These are phyloP conservation scores for Hypoxylon sp. DNA, from an alignment of 2,329 filamentous ascomycete species.

Conservation along the genomic window DNA sequence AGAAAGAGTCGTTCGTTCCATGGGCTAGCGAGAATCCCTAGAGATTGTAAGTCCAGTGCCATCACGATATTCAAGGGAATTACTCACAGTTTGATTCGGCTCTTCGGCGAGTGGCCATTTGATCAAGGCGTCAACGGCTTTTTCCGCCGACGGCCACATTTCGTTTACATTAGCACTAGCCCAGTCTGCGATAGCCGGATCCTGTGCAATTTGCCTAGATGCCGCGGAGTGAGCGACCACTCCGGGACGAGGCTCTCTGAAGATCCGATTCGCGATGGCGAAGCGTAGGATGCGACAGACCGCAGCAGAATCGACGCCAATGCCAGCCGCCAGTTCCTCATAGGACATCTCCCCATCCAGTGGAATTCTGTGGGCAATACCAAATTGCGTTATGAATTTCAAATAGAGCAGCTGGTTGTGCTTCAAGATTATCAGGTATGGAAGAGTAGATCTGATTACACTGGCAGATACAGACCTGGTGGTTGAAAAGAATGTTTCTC, in stretches of 20 bases:
- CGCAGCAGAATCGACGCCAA: slow-evolving; percentile 7
- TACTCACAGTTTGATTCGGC: slow-evolving; percentile 16
- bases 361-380: slow-evolving; percentile 17
- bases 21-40: slow-evolving; percentile 29
- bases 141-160: slow-evolving; percentile 26
- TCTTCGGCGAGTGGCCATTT: slow-evolving; percentile 14
- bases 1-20: slow-evolving; percentile 15
- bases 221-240: slow-evolving; percentile 18
- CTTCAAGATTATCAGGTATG: slow-evolving; percentile 7
- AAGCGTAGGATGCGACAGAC: slow-evolving; percentile 13
- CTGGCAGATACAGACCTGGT: not conserved
- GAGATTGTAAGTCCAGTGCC: not conserved
- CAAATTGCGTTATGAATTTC: slow-evolving; percentile 18
- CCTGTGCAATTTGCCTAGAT: slow-evolving; percentile 16
- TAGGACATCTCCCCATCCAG: slow-evolving; percentile 12
- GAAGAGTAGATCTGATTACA: not conserved
- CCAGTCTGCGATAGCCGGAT: slow-evolving; percentile 22
- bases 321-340: slow-evolving; percentile 15
- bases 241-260: slow-evolving; percentile 15
- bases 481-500: slow-evolving; percentile 20
- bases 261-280: slow-evolving; percentile 12
- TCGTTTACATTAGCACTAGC: slow-evolving; percentile 28
- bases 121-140: slow-evolving; percentile 1
- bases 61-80: not conserved
- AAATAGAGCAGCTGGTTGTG: slow-evolving; percentile 20